phyloP scores from a whole-genome alignment of 2,329 filamentous ascomycete genomes.

The Parastagonospora nodorum region DNA sequence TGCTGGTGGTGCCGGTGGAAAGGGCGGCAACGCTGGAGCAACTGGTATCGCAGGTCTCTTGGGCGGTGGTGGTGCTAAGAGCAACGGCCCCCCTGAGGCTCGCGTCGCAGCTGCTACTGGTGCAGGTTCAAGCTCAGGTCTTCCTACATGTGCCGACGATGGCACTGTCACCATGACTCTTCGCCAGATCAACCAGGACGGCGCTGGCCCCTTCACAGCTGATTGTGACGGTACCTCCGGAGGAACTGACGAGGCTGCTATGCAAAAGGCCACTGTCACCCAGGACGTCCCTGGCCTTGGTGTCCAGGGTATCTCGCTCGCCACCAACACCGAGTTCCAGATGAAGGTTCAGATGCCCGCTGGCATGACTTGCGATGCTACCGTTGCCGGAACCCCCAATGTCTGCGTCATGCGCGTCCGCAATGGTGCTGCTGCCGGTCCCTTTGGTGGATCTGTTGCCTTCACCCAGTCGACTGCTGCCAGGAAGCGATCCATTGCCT shows the following conservation, averaged over 20 bases:
- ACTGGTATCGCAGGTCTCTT: slow-evolving; percentile 38
- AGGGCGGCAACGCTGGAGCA: slow-evolving; percentile 23
- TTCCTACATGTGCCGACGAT: slow-evolving; percentile 66
- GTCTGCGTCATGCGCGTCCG: slow-evolving; percentile 70
- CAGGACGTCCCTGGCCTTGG: slow-evolving; percentile 65
- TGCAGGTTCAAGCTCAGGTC: slow-evolving; percentile 57
- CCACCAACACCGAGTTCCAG: slow-evolving; percentile 65
- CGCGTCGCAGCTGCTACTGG: slow-evolving; percentile 62
- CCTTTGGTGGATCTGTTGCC: slow-evolving; percentile 69
- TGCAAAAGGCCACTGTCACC: slow-evolving; percentile 63
- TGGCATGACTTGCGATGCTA: slow-evolving; percentile 70
- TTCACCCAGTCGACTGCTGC: slow-evolving; percentile 65
- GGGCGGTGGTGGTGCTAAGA: slow-evolving; percentile 54
- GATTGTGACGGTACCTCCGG: slow-evolving; percentile 68
- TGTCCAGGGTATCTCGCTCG: slow-evolving; percentile 63
- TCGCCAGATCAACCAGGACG: slow-evolving; percentile 72
- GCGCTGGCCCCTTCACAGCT: slow-evolving; percentile 67
- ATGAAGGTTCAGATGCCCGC: slow-evolving; percentile 68
- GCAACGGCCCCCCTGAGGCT: slow-evolving; percentile 55
- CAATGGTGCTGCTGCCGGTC: slow-evolving; percentile 66
- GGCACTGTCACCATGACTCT: slow-evolving; percentile 67
- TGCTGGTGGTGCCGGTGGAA: slow-evolving; percentile 3
- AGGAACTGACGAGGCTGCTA: slow-evolving; percentile 64
- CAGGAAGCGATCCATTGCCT: slow-evolving; percentile 66
- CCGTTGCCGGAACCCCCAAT: slow-evolving; percentile 62